Evolutionary conservation across 2,329 filamentous ascomycete genomes (phyloP).

Genomic region (Fusarium transvaalense): DNA sequence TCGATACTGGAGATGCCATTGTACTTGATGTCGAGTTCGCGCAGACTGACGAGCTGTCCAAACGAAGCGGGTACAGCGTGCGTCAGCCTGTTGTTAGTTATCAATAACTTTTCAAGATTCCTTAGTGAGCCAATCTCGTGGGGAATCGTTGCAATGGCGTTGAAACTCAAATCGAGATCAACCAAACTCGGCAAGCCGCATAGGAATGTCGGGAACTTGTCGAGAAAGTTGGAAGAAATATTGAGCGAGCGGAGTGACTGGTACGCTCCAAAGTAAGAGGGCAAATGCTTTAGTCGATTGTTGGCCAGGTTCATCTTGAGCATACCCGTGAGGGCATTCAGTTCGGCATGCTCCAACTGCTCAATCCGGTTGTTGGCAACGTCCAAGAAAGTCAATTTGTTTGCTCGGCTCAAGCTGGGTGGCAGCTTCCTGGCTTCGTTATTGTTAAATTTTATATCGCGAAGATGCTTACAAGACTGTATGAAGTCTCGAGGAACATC

Average conservation of each 20-base stretch:
- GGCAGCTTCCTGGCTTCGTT: conserved; percentile 92
- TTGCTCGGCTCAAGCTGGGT: conserved; percentile 83
- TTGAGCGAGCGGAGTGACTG: conserved; percentile 84
- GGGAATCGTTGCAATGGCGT: conserved; percentile 83
- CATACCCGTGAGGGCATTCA: conserved; percentile 79
- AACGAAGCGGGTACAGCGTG: conserved; percentile 81
- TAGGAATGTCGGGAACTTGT: conserved; percentile 85
- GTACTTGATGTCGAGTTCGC: conserved; percentile 94
- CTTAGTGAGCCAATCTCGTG: conserved; percentile 81
- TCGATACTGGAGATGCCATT: conserved; percentile 92
- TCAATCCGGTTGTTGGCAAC: conserved; percentile 95
- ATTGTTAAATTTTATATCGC: conserved; percentile 95
- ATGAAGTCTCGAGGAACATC: conserved; percentile 97
- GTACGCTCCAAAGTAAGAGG: conserved; percentile 85
- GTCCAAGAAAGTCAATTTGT: conserved; percentile 86
- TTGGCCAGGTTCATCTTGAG: conserved; percentile 94
- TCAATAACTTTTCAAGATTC: conserved; percentile 88
- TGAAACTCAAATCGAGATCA: conserved; percentile 97
- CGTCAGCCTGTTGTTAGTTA: conserved; percentile 91
- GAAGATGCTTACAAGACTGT: conserved; percentile 88
- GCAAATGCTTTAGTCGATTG: conserved; percentile 85
- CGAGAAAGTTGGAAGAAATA: conserved; percentile 92
- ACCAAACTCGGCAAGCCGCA: conserved; percentile 85
- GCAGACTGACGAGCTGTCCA: conserved; percentile 78
- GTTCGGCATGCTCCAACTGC: conserved; percentile 84